Conservation (phyloP, 306 rosid species). For the Quercus rubra region DNA sequence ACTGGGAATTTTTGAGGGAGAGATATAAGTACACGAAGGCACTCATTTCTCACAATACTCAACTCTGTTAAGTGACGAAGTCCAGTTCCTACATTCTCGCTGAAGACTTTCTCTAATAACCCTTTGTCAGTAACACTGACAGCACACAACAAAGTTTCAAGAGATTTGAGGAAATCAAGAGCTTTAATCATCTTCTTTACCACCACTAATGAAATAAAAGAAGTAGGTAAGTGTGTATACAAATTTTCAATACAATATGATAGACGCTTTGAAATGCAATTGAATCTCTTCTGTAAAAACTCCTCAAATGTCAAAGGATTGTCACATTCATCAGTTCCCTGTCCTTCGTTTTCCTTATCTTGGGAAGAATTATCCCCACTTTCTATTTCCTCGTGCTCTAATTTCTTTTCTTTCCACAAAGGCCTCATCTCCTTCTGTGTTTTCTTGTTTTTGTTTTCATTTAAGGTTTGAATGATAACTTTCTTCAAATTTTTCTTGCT, state of each 20-base stretch:
- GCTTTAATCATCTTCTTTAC: slow-evolving; percentile 29
- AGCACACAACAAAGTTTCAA: slow-evolving; percentile 10
- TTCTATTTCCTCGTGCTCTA: neutral
- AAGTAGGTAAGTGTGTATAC: slow-evolving; percentile 48
- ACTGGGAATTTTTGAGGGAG: slow-evolving; percentile 22
- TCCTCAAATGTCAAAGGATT: slow-evolving; percentile 24
- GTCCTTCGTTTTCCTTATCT: neutral
- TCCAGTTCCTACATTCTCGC: neutral
- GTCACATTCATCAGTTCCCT: neutral
- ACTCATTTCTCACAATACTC: slow-evolving; percentile 1
- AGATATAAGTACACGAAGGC: slow-evolving; percentile 16
- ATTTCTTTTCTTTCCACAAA: neutral
- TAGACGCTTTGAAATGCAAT: slow-evolving; percentile 10
- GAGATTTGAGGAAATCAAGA: slow-evolving; percentile 21
- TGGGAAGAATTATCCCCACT: neutral
- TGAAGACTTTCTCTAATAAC: neutral
- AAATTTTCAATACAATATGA: slow-evolving; percentile 8
- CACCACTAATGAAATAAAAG: slow-evolving; percentile 24
- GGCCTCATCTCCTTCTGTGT: neutral
- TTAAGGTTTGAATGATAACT: neutral
- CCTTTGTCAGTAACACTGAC: slow-evolving; percentile 2
- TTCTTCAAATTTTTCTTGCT: slow-evolving; percentile 14
- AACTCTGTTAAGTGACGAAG: slow-evolving; percentile 3
- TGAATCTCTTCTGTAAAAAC: slow-evolving; percentile 13
- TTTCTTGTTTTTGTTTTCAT: slow-evolving; percentile 12